Evolutionary conservation across 1,139 yeast genomes (phyloP).

Genomic region (Taiozyma sp.): DNA sequence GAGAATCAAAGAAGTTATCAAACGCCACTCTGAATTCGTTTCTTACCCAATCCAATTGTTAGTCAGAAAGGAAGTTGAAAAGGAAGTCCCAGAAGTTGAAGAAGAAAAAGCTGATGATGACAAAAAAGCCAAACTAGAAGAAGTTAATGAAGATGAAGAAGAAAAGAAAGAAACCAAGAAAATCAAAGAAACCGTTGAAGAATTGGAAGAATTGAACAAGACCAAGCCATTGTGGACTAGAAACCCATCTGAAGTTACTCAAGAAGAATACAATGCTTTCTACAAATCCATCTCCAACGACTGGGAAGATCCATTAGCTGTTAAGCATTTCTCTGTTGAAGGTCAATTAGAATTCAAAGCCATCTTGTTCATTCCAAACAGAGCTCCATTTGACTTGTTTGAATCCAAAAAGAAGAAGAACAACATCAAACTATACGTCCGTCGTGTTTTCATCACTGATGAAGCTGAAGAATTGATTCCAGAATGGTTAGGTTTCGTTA

Average conservation of each 20-base stretch:
- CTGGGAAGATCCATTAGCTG: slow-evolving; percentile 99
- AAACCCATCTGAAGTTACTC: slow-evolving; percentile 95
- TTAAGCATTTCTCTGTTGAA: slow-evolving; percentile 99
- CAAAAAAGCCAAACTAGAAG: slow-evolving; percentile 42
- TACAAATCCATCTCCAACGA: slow-evolving; percentile 99
- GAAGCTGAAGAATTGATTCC: slow-evolving; percentile 99
- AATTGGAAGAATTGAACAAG: slow-evolving; percentile 97
- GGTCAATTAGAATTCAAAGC: slow-evolving; percentile 99
- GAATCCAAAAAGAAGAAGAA: slow-evolving; percentile 98
- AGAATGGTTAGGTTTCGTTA: slow-evolving; percentile 96
- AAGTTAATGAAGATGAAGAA: slow-evolving; percentile 58
- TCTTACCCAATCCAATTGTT: slow-evolving; percentile 98
- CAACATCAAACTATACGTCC: slow-evolving; percentile 97
- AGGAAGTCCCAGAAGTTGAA: slow-evolving; percentile 71
- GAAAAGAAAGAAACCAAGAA: slow-evolving; percentile 68
- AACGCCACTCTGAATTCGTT: slow-evolving; percentile 99
- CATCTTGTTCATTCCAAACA: slow-evolving; percentile 94
- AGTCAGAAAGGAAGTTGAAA: slow-evolving; percentile 98
- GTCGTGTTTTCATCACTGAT: slow-evolving; percentile 99
- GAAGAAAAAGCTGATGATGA: slow-evolving; percentile 49
- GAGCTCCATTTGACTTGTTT: slow-evolving; percentile 98
- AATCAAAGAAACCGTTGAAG: slow-evolving; percentile 72
- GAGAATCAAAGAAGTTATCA: slow-evolving; percentile 98
- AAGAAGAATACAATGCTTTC: slow-evolving; percentile 99
- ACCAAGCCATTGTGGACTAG: slow-evolving; percentile 99